A percentile compares a stretch with the other conserved stretches of the same genome.
These are phyloP conservation scores for Articulospora tetracladia DNA, from an alignment of 495 filamentous ascomycete species.

Conservation along the genomic window DNA sequence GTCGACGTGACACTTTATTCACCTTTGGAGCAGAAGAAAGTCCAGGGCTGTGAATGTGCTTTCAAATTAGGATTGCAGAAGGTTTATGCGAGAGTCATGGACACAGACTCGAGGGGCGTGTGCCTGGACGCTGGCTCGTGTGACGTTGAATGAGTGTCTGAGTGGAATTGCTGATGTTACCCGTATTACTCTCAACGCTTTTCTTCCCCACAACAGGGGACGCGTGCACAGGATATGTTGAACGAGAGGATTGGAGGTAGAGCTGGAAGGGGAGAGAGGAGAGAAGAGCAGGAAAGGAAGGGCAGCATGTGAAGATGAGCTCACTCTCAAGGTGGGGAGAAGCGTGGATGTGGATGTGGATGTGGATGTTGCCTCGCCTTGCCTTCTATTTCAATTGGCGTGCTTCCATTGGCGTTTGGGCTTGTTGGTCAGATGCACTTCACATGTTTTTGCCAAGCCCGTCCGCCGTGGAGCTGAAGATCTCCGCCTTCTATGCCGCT, in stretches of 20 bases:
- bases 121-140: background rate
- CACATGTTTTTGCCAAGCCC: slow-evolving; percentile 5
- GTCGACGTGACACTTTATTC: background rate
- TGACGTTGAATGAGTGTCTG: background rate
- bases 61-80: background rate
- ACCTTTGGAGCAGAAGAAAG: background rate
- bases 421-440: slow-evolving; percentile 7
- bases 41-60: background rate
- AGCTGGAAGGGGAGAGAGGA: background rate
- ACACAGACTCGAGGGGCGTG: background rate
- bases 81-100: background rate
- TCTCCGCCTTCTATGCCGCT: background rate
- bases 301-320: background rate
- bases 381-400: background rate
- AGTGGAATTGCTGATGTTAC: background rate
- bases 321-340: background rate
- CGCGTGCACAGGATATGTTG: background rate
- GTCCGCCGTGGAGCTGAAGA: background rate
- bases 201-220: background rate
- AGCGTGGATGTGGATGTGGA: background rate
- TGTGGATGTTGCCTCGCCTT: background rate
- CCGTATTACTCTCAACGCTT: background rate
- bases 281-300: background rate
- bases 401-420: background rate
- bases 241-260: background rate